Base-by-base conservation (phyloP, 2,329 filamentous ascomycete genomes). In the Colletotrichum euphorbiae region DNA sequence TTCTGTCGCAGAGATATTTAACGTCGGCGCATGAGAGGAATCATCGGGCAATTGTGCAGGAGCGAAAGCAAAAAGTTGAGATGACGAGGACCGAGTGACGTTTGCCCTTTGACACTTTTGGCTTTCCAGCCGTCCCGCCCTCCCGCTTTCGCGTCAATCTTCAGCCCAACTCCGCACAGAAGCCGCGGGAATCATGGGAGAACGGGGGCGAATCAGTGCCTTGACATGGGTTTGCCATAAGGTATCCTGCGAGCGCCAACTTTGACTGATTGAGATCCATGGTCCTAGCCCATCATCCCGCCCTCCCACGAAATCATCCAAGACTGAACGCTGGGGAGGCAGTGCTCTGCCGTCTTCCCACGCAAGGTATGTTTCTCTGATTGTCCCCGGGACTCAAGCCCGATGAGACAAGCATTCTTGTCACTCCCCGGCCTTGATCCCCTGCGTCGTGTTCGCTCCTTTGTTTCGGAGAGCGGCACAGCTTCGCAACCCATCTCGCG, bases 41-140 rank as follows among this genome's bases (percentile, higher is more conserved):
- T 40, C 24, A 19, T 48, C 52, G 19, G 38, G 21, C 28, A 38
- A 19, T 12, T 52, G 59, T 36, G 45, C n/a, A 17, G 12, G 13
- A 12, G 17, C 28, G 28, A 12, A 13, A 19, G 21, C n/a, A 17
- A 48, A 68, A 42, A 68, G 60, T 46, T 59, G 31, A 50, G 65
- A 55, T 46, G 65, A 68, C 21, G 40, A 45, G 43, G 46, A 21
- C 42, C 33, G 60, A 58, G 24, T 58, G 52, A 58, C 54, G 60
- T 40, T 58, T 46, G 21, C 21, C 51, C 36, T 17, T 28, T 6
- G 52, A 33, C 15, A 19, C 11, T 8, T 57, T 67, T 57, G 51
- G 59, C 59, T 67, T 67, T 45, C 38, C 54, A 59, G 48, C 38
- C 54, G 52, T 64, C 46, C 60, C 60, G 54, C 58, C 36, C 57